Percentiles rank a stretch among this genome's conserved stretches.
Evolutionary conservation across 2,329 filamentous ascomycete species (phyloP).

Genomic region (Hypoxylon sp.): DNA sequence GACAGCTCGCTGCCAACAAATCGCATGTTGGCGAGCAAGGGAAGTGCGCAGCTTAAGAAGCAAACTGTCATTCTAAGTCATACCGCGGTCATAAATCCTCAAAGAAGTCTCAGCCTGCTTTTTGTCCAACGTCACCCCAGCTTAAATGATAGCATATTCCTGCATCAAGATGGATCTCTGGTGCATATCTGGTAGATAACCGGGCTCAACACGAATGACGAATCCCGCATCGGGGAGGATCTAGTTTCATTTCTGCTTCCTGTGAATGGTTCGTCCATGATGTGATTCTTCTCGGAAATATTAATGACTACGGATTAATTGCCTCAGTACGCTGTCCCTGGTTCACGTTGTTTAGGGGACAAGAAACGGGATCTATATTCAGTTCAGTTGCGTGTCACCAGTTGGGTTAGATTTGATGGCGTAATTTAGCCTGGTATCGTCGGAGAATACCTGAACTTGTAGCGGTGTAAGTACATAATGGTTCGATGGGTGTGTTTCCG

Average conservation of each 20-base stretch:
- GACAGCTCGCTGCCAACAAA: conserved; percentile 15
- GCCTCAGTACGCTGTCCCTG: conserved; percentile 13
- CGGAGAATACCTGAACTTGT: conserved; percentile 9
- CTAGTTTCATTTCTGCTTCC: conserved; percentile 37
- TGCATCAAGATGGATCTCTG: conserved; percentile 22
- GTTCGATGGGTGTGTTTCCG: conserved; percentile 22
- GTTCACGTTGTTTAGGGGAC: conserved; percentile 16
- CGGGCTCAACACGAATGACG: conserved; percentile 30
- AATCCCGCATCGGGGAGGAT: conserved; percentile 35
- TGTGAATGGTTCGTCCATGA: conserved; percentile 31
- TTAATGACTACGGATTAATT: conserved; percentile 26
- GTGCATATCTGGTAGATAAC: conserved; percentile 21
- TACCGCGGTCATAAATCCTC: conserved; percentile 20
- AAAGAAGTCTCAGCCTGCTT: conserved; percentile 1
- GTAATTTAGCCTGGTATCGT: conserved; percentile 7
- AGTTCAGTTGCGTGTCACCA: conserved; percentile 4
- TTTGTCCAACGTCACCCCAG: conserved; percentile 19
- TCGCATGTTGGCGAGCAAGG: background rate
- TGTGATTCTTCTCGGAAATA: conserved; percentile 30
- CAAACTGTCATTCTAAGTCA: conserved; percentile 27
- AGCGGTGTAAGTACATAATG: conserved; percentile 23
- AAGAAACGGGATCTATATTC: conserved; percentile 7
- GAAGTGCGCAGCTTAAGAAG: conserved; percentile 9
- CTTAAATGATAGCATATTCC: conserved; percentile 10
- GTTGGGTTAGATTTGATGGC: conserved; percentile 4